Evolutionary conservation across 2,329 filamentous ascomycete species (phyloP), one percentile per base, ranked within the genome.

Genomic region (Echinosphaeria canescens): DNA sequence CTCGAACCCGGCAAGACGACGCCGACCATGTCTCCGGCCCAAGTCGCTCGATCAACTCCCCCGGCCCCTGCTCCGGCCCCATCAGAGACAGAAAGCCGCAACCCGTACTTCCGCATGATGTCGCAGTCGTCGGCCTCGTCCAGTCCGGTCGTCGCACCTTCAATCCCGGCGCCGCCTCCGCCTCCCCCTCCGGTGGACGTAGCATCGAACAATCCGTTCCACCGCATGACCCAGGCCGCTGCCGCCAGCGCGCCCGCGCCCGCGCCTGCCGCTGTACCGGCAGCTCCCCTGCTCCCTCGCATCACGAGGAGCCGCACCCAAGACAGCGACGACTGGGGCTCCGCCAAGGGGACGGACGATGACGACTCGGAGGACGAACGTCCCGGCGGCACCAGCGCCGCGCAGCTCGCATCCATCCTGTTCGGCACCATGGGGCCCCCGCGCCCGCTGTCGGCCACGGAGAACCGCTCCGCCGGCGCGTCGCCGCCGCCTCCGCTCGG

Each of bases 401-500:
- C 90, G 32, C 80, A 92, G 39, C 66, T 98, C 20, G 88, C 88
- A 11, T 91, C 80, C 5, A 88, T 93, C 32, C 62, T 98, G 13
- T 98, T 98, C 45, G 85, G 88, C 31, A 92, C 84, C 27, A 95
- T 98, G 84, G 85, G 68, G 8, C 85, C 88, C 22, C 85, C 88
- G 10, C 71, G 85, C 27, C 84, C 85, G 16, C 52, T 93, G 24
- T 90, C 80, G 13, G 75, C 81, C n/a, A n/a, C n/a, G n/a, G n/a
- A n/a, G n/a, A n/a, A n/a, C n/a, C 52, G 51, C 30, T 44, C 44
- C 8, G 50, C 36, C 25, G 53, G 40, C 40, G 52, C 49, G 31
- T 49, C 47, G 30, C 50, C 43, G 30, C 52, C 42, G 25, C 51
- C 44, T 22, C 49, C 43, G 41, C 48, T n/a, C n/a, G n/a, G n/a